Percentiles rank a stretch among this genome's conserved stretches.
Evolutionary conservation across 2,329 filamentous ascomycete genomes (phyloP).

Genomic region (Neocatenulostroma microsporum): DNA sequence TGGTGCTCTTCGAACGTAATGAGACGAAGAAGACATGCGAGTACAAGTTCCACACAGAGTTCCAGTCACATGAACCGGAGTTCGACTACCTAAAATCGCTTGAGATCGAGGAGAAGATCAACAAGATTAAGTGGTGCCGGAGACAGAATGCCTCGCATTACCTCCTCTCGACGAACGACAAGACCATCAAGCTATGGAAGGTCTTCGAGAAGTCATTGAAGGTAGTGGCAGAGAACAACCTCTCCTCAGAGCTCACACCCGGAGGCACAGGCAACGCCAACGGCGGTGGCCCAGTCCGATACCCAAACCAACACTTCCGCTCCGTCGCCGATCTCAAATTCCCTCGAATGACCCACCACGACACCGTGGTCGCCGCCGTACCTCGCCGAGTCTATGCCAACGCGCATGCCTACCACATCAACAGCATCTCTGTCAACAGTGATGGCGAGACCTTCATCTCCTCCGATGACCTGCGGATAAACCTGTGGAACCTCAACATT

Average conservation of each 20-base stretch:
- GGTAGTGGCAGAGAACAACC: conserved; percentile 97
- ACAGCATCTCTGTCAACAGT: conserved; percentile 99
- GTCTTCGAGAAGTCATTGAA: conserved; percentile 99
- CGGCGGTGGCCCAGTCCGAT: conserved; percentile 69
- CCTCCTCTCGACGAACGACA: conserved; percentile 96
- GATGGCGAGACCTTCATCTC: conserved; percentile 99
- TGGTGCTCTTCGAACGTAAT: conserved; percentile 84
- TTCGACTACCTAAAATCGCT: conserved; percentile 99
- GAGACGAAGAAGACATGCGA: conserved; percentile 99
- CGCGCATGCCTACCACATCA: conserved; percentile 98
- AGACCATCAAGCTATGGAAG: conserved; percentile 99
- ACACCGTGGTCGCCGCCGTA: conserved; percentile 94
- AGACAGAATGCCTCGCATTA: conserved; percentile 98
- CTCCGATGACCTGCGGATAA: conserved; percentile 94
- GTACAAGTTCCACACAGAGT: conserved; percentile 99
- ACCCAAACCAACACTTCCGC: conserved; percentile 67
- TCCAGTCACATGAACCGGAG: conserved; percentile 98
- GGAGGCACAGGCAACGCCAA: conserved; percentile 54
- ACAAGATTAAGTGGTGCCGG: conserved; percentile 99
- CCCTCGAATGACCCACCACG: conserved; percentile 92
- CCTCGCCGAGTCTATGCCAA: conserved; percentile 96
- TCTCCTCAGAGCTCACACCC: conserved; percentile 88
- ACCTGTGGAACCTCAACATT: conserved; percentile 98
- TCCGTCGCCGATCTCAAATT: conserved; percentile 79
- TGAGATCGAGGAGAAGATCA: conserved; percentile 99